These are phyloP conservation scores for Diplogelasinospora grovesii DNA, from an alignment of 495 filamentous ascomycete species.

Conservation along the genomic window DNA sequence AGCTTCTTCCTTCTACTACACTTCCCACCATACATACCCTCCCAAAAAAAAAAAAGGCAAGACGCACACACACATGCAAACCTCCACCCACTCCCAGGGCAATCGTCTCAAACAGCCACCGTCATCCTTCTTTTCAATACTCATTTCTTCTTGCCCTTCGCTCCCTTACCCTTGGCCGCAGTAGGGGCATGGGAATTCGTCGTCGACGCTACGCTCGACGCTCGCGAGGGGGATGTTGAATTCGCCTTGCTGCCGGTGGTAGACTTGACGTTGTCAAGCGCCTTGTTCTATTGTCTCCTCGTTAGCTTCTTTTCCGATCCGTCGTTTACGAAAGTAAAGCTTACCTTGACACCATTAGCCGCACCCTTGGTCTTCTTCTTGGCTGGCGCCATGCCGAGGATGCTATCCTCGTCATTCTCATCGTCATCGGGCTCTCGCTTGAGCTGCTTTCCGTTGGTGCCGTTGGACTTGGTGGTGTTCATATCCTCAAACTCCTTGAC, in stretches of 20 bases:
- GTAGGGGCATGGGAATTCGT: constrained; percentile 39
- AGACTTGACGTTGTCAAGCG: constrained; percentile 55
- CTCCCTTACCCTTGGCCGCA: constrained; percentile 33
- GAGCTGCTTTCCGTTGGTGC: constrained; percentile 61
- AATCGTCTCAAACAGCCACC: no score
- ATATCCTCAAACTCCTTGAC: constrained; percentile 82
- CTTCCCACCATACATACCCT: not conserved
- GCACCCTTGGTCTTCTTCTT: constrained; percentile 96
- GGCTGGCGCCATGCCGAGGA: constrained; percentile 64
- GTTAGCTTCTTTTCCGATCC: no score
- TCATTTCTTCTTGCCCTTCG: constrained; percentile 53
- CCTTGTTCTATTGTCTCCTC: constrained; percentile 48
- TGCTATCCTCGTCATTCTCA: constrained; percentile 75
- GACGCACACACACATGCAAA: no score
- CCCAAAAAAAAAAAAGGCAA: not conserved
- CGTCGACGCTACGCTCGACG: constrained; percentile 45
- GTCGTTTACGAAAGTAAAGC: constrained; percentile 2
- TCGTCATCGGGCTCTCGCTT: constrained; percentile 69
- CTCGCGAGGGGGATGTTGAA: constrained; percentile 49
- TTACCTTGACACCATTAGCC: constrained; percentile 61
- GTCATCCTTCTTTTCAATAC: no score
- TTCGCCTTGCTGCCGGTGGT: constrained; percentile 45
- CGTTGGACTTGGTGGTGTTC: constrained; percentile 50
- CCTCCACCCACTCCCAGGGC: no score
- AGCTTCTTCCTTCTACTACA: not conserved